Evolutionary conservation across 495 filamentous ascomycete genomes (phyloP).

Genomic region (Thermothielavioides terrestris): DNA sequence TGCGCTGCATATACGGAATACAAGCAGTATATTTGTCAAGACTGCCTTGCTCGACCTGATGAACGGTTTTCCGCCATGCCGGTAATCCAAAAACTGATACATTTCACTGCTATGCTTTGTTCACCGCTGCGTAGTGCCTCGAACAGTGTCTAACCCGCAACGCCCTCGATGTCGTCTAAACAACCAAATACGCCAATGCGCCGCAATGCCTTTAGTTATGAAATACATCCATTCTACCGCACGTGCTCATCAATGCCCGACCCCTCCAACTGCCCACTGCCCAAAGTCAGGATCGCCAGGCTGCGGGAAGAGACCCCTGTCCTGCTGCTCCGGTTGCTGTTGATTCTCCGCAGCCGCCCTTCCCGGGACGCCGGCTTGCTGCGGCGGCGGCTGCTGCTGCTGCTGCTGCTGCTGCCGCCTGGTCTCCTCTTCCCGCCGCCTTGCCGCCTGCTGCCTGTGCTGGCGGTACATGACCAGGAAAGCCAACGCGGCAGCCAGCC

Average conservation of each 20-base stretch:
- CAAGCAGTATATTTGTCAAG: too few relatives aligned
- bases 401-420: slow-evolving; percentile 26
- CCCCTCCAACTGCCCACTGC: slow-evolving; percentile 67
- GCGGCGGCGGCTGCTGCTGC: slow-evolving; percentile 21
- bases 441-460: slow-evolving; percentile 54
- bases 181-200: slow-evolving; percentile 7
- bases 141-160: too few relatives aligned
- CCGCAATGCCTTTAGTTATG: neutral
- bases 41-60: too few relatives aligned
- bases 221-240: neutral
- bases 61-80: too few relatives aligned
- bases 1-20: too few relatives aligned
- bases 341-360: slow-evolving; percentile 1
- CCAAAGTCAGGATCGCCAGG: slow-evolving; percentile 63
- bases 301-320: slow-evolving; percentile 58
- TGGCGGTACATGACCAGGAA: slow-evolving; percentile 78
- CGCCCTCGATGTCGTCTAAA: neutral
- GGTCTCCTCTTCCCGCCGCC: slow-evolving; percentile 29
- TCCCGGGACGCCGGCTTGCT: slow-evolving; percentile 6
- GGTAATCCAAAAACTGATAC: too few relatives aligned
- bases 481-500: slow-evolving; percentile 61
- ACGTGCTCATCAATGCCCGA: slow-evolving; percentile 52
- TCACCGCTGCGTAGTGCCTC: too few relatives aligned
- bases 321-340: slow-evolving; percentile 11
- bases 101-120: too few relatives aligned